Evolutionary conservation across 2,329 filamentous ascomycete species (phyloP), one percentile per base, ranked within the genome.

Genomic region (Alternaria ventricosa): DNA sequence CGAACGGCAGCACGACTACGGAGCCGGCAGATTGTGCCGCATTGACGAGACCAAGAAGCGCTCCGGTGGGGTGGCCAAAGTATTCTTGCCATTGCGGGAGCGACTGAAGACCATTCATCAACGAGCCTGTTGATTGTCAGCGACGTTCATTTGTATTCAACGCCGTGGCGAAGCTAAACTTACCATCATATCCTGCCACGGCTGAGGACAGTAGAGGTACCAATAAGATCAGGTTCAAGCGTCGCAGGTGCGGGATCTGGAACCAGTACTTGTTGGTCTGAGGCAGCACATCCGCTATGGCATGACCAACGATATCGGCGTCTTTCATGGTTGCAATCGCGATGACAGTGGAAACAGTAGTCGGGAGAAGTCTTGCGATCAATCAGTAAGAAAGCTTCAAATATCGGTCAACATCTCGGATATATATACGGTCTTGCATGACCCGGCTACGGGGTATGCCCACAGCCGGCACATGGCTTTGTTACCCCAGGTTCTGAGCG

Each of bases 151-250:
- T 10, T 1, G 15, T 41, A 18, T 18, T 5, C 9, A 11, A 6
- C 0, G 15, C 0, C 15, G 15, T 41, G 8, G 15, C 36, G 15
- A 18, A 18, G n/a, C 15, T 25, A 6, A 28, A 3, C 33, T 41
- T 8, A 55, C 51, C 51, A 55, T 55, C 51, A 4, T 55, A 55
- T 4, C 83, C 83, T 36, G 79, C 79, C 2, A 81, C 79, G 0
- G 80, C 76, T 0, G 82, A 82, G 0, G 82, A 84, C 0, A 85
- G 63, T 4, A 84, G 71, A 1, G 83, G 82, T 2, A 85, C 68
- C 5, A 84, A 56, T 0, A 85, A 76, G 13, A 83, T 71, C 9
- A 84, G 67, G 57, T 85, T 85, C 8, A 85, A 77, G 30, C 78
- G 70, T 7, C 84, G 68, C 1, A 86, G 71, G 73, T 85, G 82